Evolutionary conservation across 2,329 filamentous ascomycete species (phyloP), one percentile per base, ranked within the genome.

Genomic region (Amauroascus verrucosus): DNA sequence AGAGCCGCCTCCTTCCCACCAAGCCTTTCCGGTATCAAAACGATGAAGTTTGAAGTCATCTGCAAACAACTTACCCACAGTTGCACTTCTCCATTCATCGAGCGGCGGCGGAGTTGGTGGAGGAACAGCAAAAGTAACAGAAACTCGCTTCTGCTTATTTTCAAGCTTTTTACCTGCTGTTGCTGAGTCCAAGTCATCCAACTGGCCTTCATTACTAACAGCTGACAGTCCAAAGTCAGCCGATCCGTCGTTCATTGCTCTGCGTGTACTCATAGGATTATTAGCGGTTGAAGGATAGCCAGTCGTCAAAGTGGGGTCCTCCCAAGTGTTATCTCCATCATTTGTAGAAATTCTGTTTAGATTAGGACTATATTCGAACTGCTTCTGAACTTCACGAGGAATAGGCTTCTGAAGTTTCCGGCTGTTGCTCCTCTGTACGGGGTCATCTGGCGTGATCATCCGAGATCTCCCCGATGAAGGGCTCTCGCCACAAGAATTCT

Each of bases 1-100:
- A 18, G 69, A 75, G 54, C 70, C 72, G 28, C 70, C 74, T 50
- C 75, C 75, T 64, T 94, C 88, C 88, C 88, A 93, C 88, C 88
- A 94, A 1, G 86, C 73, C 59, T 72, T 77, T 40, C 82, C 79
- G 28, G 63, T 61, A 33, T 67, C 63, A 14, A 67, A 56, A 18
- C 72, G 67, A 54, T 75, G 73, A 30, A 86, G 75, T 55, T 86
- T 80, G 28, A 88, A 75, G 48, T 86, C 69, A 1, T 73, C 65
- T 1, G 78, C 77, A 0, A 75, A 73, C 2, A 88, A 70, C 6
- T 76, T 77, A 32, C 83, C 84, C 32, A 83, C 75, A 0, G 78
- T 80, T 6, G 77, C 83, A 62, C 81, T 82, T 64, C 79, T 83
- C 85, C 85, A 89, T 64, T 90, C 86, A 16, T 68, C 68, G 24